Percentiles rank a stretch among this genome's conserved stretches.
phyloP scores from a whole-genome alignment of 495 filamentous ascomycete species.

The Podospora conica region DNA sequence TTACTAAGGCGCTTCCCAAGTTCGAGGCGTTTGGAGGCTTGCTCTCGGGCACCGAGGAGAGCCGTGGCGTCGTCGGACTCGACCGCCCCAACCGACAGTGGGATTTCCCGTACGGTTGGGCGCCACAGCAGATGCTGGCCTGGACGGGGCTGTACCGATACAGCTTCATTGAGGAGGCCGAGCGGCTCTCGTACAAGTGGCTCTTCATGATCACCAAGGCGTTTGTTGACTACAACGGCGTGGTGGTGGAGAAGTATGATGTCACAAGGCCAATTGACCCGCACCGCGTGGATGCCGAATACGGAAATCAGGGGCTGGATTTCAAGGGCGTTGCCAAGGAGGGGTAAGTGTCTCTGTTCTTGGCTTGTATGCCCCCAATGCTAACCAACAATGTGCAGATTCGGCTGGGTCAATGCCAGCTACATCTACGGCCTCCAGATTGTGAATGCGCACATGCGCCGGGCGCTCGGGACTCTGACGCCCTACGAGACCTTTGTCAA shows the following conservation, averaged over 20 bases:
- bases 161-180: slow-evolving; percentile 81
- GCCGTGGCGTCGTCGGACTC: slow-evolving; percentile 71
- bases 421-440: slow-evolving; percentile 86
- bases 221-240: slow-evolving; percentile 95
- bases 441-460: slow-evolving; percentile 74
- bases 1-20: slow-evolving; percentile 68
- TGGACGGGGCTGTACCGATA: slow-evolving; percentile 90
- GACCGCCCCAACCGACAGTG: slow-evolving; percentile 89
- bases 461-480: slow-evolving; percentile 77
- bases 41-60: slow-evolving; percentile 81
- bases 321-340: slow-evolving; percentile 93
- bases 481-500: slow-evolving; percentile 68
- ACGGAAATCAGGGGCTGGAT: slow-evolving; percentile 90
- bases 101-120: slow-evolving; percentile 98
- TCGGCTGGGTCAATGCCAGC: slow-evolving; percentile 97
- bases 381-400: slow-evolving; percentile 48
- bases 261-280: slow-evolving; percentile 84
- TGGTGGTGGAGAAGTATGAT: slow-evolving; percentile 98
- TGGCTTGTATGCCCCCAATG: slow-evolving; percentile 9
- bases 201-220: slow-evolving; percentile 95
- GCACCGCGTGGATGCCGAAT: slow-evolving; percentile 90
- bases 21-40: slow-evolving; percentile 85
- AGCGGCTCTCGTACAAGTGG: slow-evolving; percentile 89
- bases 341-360: slow-evolving; percentile 60
- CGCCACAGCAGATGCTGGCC: slow-evolving; percentile 95